These are phyloP conservation scores for Trichocomaceae sp. DNA, from an alignment of 2,329 filamentous ascomycete species.

Conservation along the genomic window DNA sequence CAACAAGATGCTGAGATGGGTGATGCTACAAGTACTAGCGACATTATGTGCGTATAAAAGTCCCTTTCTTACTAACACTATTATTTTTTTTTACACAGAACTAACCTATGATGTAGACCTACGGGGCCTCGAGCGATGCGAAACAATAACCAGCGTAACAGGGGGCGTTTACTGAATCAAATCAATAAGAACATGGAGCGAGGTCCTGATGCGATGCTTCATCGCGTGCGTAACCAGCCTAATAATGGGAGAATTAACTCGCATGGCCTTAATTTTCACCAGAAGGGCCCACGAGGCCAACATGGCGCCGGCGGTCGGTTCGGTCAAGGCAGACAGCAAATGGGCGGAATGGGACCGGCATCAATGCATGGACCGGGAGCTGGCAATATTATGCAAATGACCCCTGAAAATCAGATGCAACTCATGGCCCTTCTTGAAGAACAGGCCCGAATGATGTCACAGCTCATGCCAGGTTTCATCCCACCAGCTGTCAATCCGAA, in stretches of 20 bases:
- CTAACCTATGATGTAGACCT: constrained; percentile 51
- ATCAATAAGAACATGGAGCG: constrained; percentile 78
- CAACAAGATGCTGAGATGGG: constrained; percentile 69
- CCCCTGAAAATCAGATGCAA: constrained; percentile 63
- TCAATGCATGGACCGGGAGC: constrained; percentile 25
- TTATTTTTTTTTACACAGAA: constrained; percentile 21
- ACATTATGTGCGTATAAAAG: constrained; percentile 31
- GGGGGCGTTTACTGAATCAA: constrained; percentile 79
- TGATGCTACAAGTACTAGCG: constrained; percentile 37
- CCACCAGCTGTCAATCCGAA: constrained; percentile 48
- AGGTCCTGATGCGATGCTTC: constrained; percentile 64
- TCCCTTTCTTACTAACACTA: background rate
- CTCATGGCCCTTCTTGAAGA: constrained; percentile 75
- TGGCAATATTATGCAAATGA: constrained; percentile 51
- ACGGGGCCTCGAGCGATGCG: constrained; percentile 95
- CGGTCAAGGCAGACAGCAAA: constrained; percentile 40
- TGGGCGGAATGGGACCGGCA: constrained; percentile 38
- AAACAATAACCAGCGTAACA: constrained; percentile 58
- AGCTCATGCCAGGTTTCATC: constrained; percentile 56
- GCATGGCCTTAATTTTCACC: constrained; percentile 63
- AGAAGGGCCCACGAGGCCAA: constrained; percentile 62
- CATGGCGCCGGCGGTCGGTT: constrained; percentile 39
- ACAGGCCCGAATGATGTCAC: constrained; percentile 78
- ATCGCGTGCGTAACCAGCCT: constrained; percentile 66
- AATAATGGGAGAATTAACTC: constrained; percentile 76